These are phyloP conservation scores for Geotrichum aggregatum DNA, from an alignment of 1,139 yeast species.

Conservation along the genomic window DNA sequence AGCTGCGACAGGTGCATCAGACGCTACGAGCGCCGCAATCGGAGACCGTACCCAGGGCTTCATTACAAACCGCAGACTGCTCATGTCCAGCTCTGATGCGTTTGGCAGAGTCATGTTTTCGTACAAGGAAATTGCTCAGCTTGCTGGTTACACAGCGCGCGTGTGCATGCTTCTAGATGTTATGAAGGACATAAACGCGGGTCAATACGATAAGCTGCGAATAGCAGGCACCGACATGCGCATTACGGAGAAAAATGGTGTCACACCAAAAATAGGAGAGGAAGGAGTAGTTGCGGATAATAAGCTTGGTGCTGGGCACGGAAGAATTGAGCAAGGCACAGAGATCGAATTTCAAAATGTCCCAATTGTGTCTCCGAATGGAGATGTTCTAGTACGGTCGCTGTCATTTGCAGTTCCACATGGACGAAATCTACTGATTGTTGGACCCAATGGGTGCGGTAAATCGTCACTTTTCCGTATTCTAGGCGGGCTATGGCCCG, in stretches of 20 bases:
- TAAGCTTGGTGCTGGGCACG: slow-evolving; percentile 21
- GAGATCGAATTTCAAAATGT: slow-evolving; percentile 68
- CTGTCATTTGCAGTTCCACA: slow-evolving; percentile 68
- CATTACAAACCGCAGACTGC: slow-evolving; percentile 82
- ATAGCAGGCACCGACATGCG: slow-evolving; percentile 25
- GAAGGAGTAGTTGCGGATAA: not conserved
- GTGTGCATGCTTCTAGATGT: slow-evolving; percentile 67
- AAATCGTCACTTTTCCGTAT: slow-evolving; percentile 87
- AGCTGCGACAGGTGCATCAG: slow-evolving; percentile 23
- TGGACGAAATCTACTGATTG: slow-evolving; percentile 83
- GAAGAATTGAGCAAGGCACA: slow-evolving; percentile 47
- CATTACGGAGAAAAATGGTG: slow-evolving; percentile 2
- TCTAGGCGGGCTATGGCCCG: slow-evolving; percentile 92
- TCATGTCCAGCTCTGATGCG: slow-evolving; percentile 82
- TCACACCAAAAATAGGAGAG: not conserved
- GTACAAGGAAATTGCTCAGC: slow-evolving; percentile 77
- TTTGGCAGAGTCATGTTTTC: slow-evolving; percentile 83
- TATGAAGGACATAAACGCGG: slow-evolving; percentile 51
- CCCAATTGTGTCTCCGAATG: slow-evolving; percentile 78
- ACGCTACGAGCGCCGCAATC: slow-evolving; percentile 21
- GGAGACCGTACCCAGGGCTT: slow-evolving; percentile 50
- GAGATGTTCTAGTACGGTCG: slow-evolving; percentile 64
- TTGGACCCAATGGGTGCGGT: slow-evolving; percentile 95
- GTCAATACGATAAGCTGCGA: slow-evolving; percentile 34
- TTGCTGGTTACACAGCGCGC: slow-evolving; percentile 78